These are phyloP conservation scores for Domatiomyces globalis DNA, from an alignment of 2,329 filamentous ascomycete species.

Conservation along the genomic window DNA sequence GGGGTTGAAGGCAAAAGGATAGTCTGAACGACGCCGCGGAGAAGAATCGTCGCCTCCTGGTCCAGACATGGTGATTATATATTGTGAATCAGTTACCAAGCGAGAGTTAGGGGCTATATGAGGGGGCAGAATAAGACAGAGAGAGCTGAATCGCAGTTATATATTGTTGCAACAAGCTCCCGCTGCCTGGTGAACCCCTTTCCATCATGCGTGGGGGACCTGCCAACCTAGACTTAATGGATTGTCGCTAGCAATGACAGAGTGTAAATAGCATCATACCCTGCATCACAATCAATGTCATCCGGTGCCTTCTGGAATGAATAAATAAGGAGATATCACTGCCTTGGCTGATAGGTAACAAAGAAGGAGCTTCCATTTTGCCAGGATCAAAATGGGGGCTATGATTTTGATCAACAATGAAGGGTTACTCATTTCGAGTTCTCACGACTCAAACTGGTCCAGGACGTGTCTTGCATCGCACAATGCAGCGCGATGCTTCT, in stretches of 20 bases:
- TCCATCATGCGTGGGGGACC: neutral
- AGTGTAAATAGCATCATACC: too few species aligned
- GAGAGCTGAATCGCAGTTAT: neutral
- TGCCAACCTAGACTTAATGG: neutral
- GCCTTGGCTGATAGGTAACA: neutral
- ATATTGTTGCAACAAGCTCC: neutral
- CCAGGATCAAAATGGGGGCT: neutral
- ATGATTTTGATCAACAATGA: neutral
- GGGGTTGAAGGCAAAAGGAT: neutral
- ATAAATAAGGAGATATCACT: neutral
- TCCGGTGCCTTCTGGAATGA: neutral
- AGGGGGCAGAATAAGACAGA: too few species aligned
- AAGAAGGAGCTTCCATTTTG: neutral
- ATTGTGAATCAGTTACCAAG: neutral
- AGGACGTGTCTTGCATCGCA: neutral
- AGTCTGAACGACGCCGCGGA: neutral
- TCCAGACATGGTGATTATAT: neutral
- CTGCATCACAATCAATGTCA: too few species aligned
- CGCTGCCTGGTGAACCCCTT: neutral
- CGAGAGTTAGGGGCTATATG: too few species aligned
- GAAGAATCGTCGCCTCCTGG: neutral
- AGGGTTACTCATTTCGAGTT: neutral
- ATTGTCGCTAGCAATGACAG: neutral
- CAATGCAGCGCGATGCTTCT: neutral
- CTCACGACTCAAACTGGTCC: neutral